These are phyloP conservation scores for Linum tenue DNA, from an alignment of 345 rosid species.

Conservation along the genomic window DNA sequence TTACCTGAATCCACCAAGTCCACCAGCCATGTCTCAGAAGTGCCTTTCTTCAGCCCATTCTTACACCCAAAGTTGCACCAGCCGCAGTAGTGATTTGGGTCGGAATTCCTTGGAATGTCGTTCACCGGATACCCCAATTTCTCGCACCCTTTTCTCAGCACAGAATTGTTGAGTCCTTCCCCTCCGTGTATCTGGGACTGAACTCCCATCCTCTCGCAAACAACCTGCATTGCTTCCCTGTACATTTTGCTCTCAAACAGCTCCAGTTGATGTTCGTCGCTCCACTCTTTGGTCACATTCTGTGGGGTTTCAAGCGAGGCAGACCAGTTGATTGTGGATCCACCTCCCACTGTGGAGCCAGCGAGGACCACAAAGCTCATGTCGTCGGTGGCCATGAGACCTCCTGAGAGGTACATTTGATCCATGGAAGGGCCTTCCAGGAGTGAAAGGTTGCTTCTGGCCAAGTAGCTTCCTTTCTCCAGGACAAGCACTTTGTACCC, in stretches of 20 bases:
- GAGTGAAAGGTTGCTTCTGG: constrained; percentile 54
- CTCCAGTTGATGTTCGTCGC: constrained; percentile 28
- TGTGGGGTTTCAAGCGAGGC: constrained; percentile 67
- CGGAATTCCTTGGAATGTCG: constrained; percentile 54
- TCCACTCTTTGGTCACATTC: constrained; percentile 71
- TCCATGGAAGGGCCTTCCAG: constrained; percentile 70
- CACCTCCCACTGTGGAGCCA: constrained; percentile 84
- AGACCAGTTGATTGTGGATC: constrained; percentile 79
- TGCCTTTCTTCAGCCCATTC: constrained; percentile 67
- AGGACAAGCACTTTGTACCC: constrained; percentile 71
- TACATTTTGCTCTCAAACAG: constrained; percentile 50
- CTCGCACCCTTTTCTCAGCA: constrained; percentile 65
- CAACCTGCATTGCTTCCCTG: constrained; percentile 53
- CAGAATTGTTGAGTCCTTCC: constrained; percentile 65
- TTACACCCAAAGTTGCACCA: constrained; percentile 81
- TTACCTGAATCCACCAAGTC: constrained; percentile 65
- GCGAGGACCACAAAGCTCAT: constrained; percentile 48
- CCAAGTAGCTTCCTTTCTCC: constrained; percentile 64
- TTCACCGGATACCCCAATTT: constrained; percentile 51
- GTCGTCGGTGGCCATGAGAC: constrained; percentile 50
- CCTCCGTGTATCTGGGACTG: constrained; percentile 45
- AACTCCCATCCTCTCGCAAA: constrained; percentile 70
- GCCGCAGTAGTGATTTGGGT: constrained; percentile 69
- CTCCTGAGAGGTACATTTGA: constrained; percentile 59
- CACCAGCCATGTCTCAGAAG: constrained; percentile 76